Evolutionary conservation across 306 rosid genomes (phyloP).

Genomic region (Coriaria nepalensis): DNA sequence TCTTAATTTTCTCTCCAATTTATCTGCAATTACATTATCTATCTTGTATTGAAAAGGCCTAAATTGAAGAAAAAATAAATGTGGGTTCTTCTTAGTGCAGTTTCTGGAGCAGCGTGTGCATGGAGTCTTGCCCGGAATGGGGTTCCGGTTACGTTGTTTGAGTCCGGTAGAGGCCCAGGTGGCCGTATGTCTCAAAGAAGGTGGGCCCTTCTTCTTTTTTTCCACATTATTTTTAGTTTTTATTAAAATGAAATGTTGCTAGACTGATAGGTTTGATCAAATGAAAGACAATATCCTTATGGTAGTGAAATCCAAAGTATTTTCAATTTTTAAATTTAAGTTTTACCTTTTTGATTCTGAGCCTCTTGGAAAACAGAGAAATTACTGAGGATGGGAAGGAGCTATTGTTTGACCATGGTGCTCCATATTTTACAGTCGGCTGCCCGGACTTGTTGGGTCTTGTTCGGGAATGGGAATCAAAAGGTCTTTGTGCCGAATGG

Average conservation of each 20-base stretch:
- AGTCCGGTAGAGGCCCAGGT: conserved; percentile 91
- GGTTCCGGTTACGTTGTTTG: conserved; percentile 59
- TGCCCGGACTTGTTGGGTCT: conserved; percentile 34
- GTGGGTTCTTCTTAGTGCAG: conserved; percentile 27
- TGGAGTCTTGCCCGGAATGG: conserved; percentile 75
- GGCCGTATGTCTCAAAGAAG: conserved; percentile 91
- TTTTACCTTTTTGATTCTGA: conserved; percentile 7
- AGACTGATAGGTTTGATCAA: too few species aligned
- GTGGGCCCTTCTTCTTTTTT: conserved; percentile 14
- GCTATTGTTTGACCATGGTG: conserved; percentile 78
- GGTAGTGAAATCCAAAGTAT: background rate
- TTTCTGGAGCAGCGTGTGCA: conserved; percentile 87
- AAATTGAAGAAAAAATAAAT: too few species aligned
- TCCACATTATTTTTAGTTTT: background rate
- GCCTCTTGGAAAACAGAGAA: conserved; percentile 26
- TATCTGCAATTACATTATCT: background rate
- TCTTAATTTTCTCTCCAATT: background rate
- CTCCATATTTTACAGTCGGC: conserved; percentile 65
- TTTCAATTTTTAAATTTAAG: conserved; percentile 10
- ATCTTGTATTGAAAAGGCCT: too few species aligned
- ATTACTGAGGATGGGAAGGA: conserved; percentile 66
- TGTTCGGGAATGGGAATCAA: conserved; percentile 68
- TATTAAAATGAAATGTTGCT: too few species aligned
- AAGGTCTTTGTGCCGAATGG: conserved; percentile 74
- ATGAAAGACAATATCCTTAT: too few species aligned